A percentile compares a stretch with the other conserved stretches of the same genome.
Conservation (phyloP, 139 green algal species). For the Chlamydomonas sp. region DNA sequence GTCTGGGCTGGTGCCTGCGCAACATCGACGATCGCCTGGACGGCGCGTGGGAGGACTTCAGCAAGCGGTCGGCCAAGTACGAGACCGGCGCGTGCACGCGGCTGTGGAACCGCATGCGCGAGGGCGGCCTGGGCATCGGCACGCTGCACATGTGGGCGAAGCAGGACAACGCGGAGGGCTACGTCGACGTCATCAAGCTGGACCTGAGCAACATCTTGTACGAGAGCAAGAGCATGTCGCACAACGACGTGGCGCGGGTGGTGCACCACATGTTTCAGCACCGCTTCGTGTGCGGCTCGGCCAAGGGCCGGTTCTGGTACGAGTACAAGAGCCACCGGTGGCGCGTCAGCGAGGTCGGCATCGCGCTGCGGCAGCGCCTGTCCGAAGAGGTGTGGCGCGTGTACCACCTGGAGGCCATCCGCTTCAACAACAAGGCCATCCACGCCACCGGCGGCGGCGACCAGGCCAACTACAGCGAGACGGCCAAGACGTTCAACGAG, state of each 20-base stretch:
- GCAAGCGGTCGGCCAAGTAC: neutral
- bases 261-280: neutral
- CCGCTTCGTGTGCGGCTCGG: conserved; percentile 7
- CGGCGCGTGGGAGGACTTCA: conserved; percentile 10
- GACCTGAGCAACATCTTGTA: neutral
- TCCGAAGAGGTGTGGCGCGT: neutral
- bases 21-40: conserved; percentile 18
- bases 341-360: neutral
- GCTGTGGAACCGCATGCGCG: conserved; percentile 9
- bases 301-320: conserved; percentile 7
- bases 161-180: conserved; percentile 10
- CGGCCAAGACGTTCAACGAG: neutral
- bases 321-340: conserved; percentile 5
- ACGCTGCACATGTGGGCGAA: conserved; percentile 7
- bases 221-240: neutral
- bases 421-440: neutral
- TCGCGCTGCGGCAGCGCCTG: neutral
- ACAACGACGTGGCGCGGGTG: conserved; percentile 14
- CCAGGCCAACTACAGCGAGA: neutral
- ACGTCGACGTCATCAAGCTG: neutral
- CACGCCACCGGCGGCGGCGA: neutral
- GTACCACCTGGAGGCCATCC: neutral
- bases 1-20: conserved; percentile 12
- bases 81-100: neutral
- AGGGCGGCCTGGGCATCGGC: neutral